These are phyloP conservation scores for Tolypocladium cylindrosporum DNA, from an alignment of 2,329 filamentous ascomycete species.

Conservation along the genomic window DNA sequence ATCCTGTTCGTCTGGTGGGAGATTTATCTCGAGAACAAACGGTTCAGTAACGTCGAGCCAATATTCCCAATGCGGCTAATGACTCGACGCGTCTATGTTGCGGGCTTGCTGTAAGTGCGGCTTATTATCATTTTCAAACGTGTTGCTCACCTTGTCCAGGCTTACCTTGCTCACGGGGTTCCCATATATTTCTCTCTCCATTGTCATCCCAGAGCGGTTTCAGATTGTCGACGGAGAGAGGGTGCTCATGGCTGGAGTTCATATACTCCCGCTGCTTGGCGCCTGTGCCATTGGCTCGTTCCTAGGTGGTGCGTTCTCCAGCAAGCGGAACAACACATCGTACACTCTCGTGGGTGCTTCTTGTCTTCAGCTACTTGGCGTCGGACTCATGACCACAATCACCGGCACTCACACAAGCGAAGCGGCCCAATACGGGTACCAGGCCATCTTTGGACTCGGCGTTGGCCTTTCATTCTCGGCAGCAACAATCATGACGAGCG, in stretches of 20 bases:
- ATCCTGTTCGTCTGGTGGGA: constrained; percentile 42
- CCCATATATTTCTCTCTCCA: constrained; percentile 46
- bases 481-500: constrained; percentile 46
- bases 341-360: constrained; percentile 38
- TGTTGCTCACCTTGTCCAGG: constrained; percentile 18
- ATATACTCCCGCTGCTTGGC: constrained; percentile 48
- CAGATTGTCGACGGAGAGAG: constrained; percentile 47
- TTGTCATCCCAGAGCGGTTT: constrained; percentile 49
- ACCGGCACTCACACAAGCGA: constrained; percentile 18
- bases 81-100: constrained; percentile 37
- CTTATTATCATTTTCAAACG: neutral
- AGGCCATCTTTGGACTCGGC: constrained; percentile 47
- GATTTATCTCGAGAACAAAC: constrained; percentile 27
- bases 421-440: constrained; percentile 40
- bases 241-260: constrained; percentile 43
- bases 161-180: constrained; percentile 48
- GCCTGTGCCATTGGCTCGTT: constrained; percentile 47
- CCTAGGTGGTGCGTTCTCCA: constrained; percentile 41
- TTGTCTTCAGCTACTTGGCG: constrained; percentile 40
- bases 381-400: constrained; percentile 38
- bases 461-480: constrained; percentile 48
- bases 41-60: constrained; percentile 33
- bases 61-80: constrained; percentile 44
- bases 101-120: constrained; percentile 35
- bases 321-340: constrained; percentile 42